A percentile compares a stretch with the other conserved stretches of the same genome.
phyloP scores from a whole-genome alignment of 2,329 filamentous ascomycete species.

The Tolypocladium capitatum region DNA sequence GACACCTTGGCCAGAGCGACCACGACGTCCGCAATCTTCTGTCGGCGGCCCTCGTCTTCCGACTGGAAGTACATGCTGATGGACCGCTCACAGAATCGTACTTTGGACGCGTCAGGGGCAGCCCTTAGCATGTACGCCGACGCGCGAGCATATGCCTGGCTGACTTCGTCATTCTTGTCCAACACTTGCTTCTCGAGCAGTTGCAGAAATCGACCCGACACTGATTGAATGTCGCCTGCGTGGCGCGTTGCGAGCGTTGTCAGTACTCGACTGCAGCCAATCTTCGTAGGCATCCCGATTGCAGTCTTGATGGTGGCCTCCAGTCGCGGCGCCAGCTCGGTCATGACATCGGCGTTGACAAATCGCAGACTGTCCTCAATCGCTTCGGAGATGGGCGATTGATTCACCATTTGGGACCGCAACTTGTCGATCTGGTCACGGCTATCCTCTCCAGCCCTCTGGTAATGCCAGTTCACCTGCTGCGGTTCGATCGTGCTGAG shows the following conservation, averaged over 20 bases:
- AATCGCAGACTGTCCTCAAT: slow-evolving; percentile 81
- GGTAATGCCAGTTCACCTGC: slow-evolving; percentile 81
- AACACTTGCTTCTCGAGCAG: slow-evolving; percentile 69
- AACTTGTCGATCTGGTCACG: slow-evolving; percentile 84
- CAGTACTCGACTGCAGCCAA: slow-evolving; percentile 76
- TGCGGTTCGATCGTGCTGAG: slow-evolving; percentile 83
- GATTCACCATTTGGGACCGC: slow-evolving; percentile 66
- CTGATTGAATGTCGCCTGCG: slow-evolving; percentile 57
- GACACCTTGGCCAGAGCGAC: slow-evolving; percentile 74
- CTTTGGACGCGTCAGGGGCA: slow-evolving; percentile 33
- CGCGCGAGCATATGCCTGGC: slow-evolving; percentile 73
- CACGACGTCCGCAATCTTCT: slow-evolving; percentile 71
- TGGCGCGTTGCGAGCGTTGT: slow-evolving; percentile 75
- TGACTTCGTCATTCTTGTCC: slow-evolving; percentile 89
- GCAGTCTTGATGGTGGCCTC: slow-evolving; percentile 72
- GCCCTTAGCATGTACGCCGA: slow-evolving; percentile 70
- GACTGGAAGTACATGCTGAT: slow-evolving; percentile 67
- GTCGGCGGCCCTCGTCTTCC: slow-evolving; percentile 62
- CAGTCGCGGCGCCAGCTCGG: slow-evolving; percentile 55
- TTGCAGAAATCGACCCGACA: slow-evolving; percentile 64
- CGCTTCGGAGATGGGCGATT: slow-evolving; percentile 82
- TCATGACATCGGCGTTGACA: slow-evolving; percentile 67
- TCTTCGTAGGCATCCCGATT: slow-evolving; percentile 85
- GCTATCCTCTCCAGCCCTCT: slow-evolving; percentile 76
- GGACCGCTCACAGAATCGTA: slow-evolving; percentile 37